These are phyloP conservation scores for Tetrapyrgos nigripes DNA, from an alignment of 1,284 basidiomycete genomes.

Conservation along the genomic window DNA sequence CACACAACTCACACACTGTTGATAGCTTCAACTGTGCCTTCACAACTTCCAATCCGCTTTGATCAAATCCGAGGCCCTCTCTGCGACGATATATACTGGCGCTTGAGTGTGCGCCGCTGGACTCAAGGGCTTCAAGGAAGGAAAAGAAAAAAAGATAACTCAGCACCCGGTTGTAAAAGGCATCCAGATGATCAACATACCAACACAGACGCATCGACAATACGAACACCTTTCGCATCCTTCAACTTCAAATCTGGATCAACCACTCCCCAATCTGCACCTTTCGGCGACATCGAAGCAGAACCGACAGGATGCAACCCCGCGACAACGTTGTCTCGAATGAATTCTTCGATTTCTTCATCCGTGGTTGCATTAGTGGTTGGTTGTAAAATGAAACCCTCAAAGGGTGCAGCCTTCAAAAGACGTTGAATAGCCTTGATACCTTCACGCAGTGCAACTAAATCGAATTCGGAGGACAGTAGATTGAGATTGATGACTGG, in stretches of 20 bases:
- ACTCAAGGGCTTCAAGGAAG: background rate
- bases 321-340: slow-evolving; percentile 13
- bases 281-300: slow-evolving; percentile 14
- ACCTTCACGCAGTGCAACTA: slow-evolving; percentile 19
- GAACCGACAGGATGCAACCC: slow-evolving; percentile 17
- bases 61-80: slow-evolving; percentile 13
- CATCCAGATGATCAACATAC: slow-evolving; percentile 20
- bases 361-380: slow-evolving; percentile 13
- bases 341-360: slow-evolving; percentile 21
- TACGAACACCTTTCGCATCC: slow-evolving; percentile 7
- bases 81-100: slow-evolving; percentile 8
- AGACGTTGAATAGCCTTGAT: slow-evolving; percentile 14
- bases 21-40: too few species aligned
- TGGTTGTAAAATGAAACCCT: slow-evolving; percentile 17
- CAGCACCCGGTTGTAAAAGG: too few species aligned
- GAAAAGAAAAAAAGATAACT: background rate
- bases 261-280: slow-evolving; percentile 17
- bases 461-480: slow-evolving; percentile 23
- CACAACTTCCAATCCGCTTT: background rate
- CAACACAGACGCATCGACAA: slow-evolving; percentile 21
- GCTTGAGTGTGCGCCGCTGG: slow-evolving; percentile 10
- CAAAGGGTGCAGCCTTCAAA: slow-evolving; percentile 15
- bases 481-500: slow-evolving; percentile 44
- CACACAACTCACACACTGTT: too few species aligned
- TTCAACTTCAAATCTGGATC: slow-evolving; percentile 20